Evolutionary conservation across 2,329 filamentous ascomycete species (phyloP).

Genomic region (Penicillium vulpinum): DNA sequence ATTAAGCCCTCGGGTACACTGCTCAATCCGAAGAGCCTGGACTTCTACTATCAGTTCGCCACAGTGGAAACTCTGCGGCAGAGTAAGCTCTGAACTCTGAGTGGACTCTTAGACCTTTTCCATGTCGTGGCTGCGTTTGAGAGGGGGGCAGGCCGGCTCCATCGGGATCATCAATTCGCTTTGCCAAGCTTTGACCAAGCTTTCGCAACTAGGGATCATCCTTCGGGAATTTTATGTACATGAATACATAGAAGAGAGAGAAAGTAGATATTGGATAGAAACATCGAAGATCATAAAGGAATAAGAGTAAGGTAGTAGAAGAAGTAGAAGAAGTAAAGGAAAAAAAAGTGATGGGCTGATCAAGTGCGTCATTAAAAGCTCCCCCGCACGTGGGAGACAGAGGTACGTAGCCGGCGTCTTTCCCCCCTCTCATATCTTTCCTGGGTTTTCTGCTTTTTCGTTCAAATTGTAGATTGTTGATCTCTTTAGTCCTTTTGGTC

Average conservation of each 20-base stretch:
- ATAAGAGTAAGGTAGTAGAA: not conserved
- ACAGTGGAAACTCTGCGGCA: slow-evolving; percentile 60
- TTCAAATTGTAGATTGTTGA: too few relatives aligned
- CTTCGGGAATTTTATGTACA: not conserved
- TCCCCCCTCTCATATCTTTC: not conserved
- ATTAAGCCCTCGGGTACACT: slow-evolving; percentile 76
- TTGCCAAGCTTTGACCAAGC: slow-evolving; percentile 29
- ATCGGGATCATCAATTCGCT: slow-evolving; percentile 10
- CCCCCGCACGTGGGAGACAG: not conserved
- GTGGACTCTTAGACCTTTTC: slow-evolving; percentile 3
- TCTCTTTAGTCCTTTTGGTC: not conserved
- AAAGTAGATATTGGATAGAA: not conserved
- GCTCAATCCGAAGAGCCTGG: slow-evolving; percentile 70
- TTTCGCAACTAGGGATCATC: slow-evolving; percentile 6
- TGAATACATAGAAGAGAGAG: not conserved
- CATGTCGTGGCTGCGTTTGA: slow-evolving; percentile 7
- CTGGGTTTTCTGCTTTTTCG: not conserved
- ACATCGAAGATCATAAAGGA: not conserved
- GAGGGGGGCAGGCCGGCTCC: slow-evolving; percentile 13
- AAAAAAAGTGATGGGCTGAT: not conserved
- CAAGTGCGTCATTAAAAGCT: not conserved
- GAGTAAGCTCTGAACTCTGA: slow-evolving; percentile 22
- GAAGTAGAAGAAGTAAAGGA: not conserved
- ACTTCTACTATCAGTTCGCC: slow-evolving; percentile 78
- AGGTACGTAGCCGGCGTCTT: too few relatives aligned